Evolutionary conservation across 2,329 filamentous ascomycete species (phyloP), one percentile per base, ranked within the genome.

Genomic region (Fusarium piperis): DNA sequence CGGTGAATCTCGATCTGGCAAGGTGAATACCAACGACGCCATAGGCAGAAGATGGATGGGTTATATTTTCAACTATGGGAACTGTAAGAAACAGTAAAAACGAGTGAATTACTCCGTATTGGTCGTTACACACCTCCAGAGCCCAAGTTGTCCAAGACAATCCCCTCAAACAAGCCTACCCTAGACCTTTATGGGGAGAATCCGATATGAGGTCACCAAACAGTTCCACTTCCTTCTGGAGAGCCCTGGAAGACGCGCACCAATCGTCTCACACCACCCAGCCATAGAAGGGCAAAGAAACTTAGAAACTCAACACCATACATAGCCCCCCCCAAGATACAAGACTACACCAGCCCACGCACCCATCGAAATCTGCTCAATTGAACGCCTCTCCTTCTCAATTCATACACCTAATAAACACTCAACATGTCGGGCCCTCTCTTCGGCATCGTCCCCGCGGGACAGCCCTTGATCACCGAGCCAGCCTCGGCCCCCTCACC

Each of bases 391-490:
- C 51, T 53, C 9, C 3, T 23, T 35, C 15, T 53, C 20, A 26
- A 20, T 35, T 33, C 30, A 23, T n/a, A n/a, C 7, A 16, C n/a
- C 7, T 35, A 33, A 16, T n/a, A 11, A 33, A 16, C 12, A 11
- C 6, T 35, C 18, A 62, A 33, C 32, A 53, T 70, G 56, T 65
- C 63, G 30, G 38, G 51, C 16, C 84, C 84, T 62, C 84, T 87
- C 68, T 90, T 91, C 76, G 89, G 89, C 76, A 83, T 91, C 72
- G 84, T 92, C 63, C 89, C 90, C 13, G 86, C 89, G 26, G 89
- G 89, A 64, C 87, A 87, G 67, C 86, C 88, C 2, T 83, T 90
- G 58, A 83, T 91, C 64, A 88, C 85, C 2, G 78, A 81, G 1
- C 89, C 90, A 1, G 83, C 86, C 32, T 85, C 85, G n/a, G 79